Conservation (phyloP, 352 stramenopile species). For the Phytophthora brassicae region DNA sequence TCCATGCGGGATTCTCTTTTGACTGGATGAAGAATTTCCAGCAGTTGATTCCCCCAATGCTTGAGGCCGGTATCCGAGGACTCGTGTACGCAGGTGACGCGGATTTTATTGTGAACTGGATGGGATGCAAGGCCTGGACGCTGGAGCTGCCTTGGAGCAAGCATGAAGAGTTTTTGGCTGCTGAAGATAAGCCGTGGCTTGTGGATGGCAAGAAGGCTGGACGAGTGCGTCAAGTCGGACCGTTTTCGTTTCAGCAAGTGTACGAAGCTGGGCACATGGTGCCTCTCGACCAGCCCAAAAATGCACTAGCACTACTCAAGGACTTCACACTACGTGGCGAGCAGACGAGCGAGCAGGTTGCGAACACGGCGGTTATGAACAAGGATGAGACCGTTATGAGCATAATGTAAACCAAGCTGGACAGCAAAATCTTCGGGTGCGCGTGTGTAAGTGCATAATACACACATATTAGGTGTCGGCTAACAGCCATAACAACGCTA, state of each 20-base stretch:
- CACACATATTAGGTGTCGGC: no score
- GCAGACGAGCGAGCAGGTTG: no score
- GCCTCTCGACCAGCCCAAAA: conserved; percentile 51
- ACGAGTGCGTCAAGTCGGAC: conserved; percentile 32
- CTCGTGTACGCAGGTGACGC: conserved; percentile 96
- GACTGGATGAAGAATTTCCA: conserved; percentile 98
- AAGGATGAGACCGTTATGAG: no score
- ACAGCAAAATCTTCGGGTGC: no score
- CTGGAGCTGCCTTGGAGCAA: conserved; percentile 88
- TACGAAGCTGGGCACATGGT: conserved; percentile 73
- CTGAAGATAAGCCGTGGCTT: conserved; percentile 20
- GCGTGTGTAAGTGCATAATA: no score
- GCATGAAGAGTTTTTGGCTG: conserved; percentile 73
- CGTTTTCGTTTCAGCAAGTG: conserved; percentile 61
- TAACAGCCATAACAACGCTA: no score
- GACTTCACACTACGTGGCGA: no score
- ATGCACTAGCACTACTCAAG: conserved; percentile 65
- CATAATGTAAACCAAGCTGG: no score
- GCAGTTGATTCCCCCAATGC: conserved; percentile 87
- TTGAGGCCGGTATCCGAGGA: conserved; percentile 89
- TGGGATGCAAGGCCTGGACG: conserved; percentile 93
- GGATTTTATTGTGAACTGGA: conserved; percentile 97
- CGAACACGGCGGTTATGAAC: no score
- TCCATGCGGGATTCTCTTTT: conserved; percentile 91
- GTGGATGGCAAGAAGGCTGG: conserved; percentile 28